A percentile compares a stretch with the other conserved stretches of the same genome.
These are phyloP conservation scores for Aspergillus neotritici DNA, from an alignment of 2,329 filamentous ascomycete species.

Conservation along the genomic window DNA sequence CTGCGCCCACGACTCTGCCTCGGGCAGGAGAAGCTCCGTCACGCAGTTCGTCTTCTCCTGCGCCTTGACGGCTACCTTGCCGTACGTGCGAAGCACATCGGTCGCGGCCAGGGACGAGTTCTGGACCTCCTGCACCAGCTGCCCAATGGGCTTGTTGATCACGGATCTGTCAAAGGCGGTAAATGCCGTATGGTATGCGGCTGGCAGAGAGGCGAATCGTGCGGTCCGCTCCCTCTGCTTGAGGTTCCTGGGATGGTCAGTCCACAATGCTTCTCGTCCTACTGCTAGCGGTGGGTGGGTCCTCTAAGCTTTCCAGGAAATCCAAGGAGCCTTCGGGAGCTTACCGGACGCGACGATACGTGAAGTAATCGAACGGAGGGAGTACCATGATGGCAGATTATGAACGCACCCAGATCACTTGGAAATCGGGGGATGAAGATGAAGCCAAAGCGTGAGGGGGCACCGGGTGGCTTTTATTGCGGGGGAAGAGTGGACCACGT, in stretches of 20 bases:
- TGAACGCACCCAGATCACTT: not conserved
- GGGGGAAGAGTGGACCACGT: constrained; percentile 11
- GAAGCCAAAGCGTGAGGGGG: not conserved
- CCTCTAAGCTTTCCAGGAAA: too few species aligned
- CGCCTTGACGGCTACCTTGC: constrained; percentile 76
- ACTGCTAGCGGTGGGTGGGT: too few species aligned
- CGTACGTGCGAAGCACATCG: constrained; percentile 76
- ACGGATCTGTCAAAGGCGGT: constrained; percentile 60
- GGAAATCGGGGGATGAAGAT: constrained; percentile 4
- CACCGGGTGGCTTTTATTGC: constrained; percentile 17
- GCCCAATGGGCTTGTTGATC: constrained; percentile 66
- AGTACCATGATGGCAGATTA: constrained; percentile 33
- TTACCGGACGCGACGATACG: constrained; percentile 67
- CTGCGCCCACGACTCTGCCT: constrained; percentile 67
- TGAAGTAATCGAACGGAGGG: constrained; percentile 60
- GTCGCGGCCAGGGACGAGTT: constrained; percentile 59
- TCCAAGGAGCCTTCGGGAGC: constrained; percentile 18
- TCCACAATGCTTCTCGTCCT: too few species aligned
- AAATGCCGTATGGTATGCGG: constrained; percentile 61
- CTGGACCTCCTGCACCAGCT: constrained; percentile 73
- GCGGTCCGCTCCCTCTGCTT: constrained; percentile 72
- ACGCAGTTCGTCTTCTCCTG: constrained; percentile 84
- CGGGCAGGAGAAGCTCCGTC: constrained; percentile 76
- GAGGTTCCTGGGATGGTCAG: constrained; percentile 52
- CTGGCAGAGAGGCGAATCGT: constrained; percentile 62